Base-by-base conservation (phyloP, 768 basidiomycete genomes). In the Pleurotus sapidus region DNA sequence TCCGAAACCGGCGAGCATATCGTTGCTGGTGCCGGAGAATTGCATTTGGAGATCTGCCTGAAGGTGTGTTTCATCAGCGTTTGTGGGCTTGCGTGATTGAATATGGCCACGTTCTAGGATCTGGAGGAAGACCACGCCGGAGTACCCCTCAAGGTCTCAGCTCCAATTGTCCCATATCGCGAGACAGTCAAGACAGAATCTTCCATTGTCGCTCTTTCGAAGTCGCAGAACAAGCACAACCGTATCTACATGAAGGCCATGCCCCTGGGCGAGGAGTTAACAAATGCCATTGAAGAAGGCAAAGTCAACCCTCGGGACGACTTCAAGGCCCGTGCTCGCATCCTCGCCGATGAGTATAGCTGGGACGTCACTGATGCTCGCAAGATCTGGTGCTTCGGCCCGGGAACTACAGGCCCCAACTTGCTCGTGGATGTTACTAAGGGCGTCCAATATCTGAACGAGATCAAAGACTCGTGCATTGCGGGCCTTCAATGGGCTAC, bases 181-280 rank as follows among this genome's bases (percentile, higher is more conserved):
- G 97, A 98, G 83, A 98, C 97, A 11, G 95, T 99, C 72, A 93
- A 88, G 77, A 75, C 93, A 54, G 95, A 98, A 76, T 98, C 97
- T 4, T 86, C 87, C 49, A 98, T 98, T 65, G 88, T 93, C 64
- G 97, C 97, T 25, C 82, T 99, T 38, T 98, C 97, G 58, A 99
- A 99, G 76, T 98, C 97, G 20, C 97, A 98, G 78, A 98, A 99
- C 84, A 99, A 98, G 84, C 97, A 99, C 87, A 99, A 99, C 74
- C 92, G 97, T 78, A 82, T 99, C 58, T 99, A 88, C 75, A 84
- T 88, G 64, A 95, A 95, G 82, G 97, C 97, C 38, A 62, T 87
- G 77, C 97, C 97, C 38, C 71, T 99, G 57, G 94, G 92, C 23
- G 97, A 99, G 69, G 95, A 98, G 71, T 84, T 98, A 59, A 87